Conservation (phyloP, 768 basidiomycete species). For the Lentinula edodes region DNA sequence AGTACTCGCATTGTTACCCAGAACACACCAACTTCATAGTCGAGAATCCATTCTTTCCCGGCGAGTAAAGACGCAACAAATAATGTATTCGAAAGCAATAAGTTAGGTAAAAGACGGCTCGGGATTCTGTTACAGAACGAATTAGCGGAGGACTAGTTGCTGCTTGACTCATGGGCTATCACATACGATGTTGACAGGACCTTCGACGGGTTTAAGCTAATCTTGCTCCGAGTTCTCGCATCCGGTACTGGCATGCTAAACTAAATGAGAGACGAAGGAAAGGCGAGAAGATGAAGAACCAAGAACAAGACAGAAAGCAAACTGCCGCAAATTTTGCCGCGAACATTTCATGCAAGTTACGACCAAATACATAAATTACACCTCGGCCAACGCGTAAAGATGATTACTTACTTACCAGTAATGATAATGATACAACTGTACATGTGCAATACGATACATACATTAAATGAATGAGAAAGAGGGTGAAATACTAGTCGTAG, state of each 20-base stretch:
- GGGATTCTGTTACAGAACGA: constrained; percentile 38
- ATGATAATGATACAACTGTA: background rate
- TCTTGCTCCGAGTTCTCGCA: constrained; percentile 62
- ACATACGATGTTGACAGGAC: constrained; percentile 18
- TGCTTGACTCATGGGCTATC: background rate
- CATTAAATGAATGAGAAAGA: background rate
- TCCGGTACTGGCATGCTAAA: constrained; percentile 46
- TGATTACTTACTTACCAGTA: background rate
- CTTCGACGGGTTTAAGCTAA: constrained; percentile 51
- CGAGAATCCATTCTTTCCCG: constrained; percentile 62
- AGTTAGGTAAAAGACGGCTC: constrained; percentile 45
- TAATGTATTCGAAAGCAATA: constrained; percentile 56
- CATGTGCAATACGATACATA: background rate
- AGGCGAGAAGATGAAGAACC: background rate
- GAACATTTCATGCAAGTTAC: too few species aligned
- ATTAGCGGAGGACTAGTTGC: constrained; percentile 10
- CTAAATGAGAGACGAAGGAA: background rate
- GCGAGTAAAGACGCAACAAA: constrained; percentile 59
- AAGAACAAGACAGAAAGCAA: background rate
- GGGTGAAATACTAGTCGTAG: background rate
- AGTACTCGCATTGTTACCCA: constrained; percentile 74
- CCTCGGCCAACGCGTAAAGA: background rate
- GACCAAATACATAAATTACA: too few species aligned
- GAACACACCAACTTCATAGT: constrained; percentile 63
- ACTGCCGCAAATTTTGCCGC: background rate